These are phyloP conservation scores for Asterella californica DNA, from an alignment of 225 moss, liverwort and hornwort genomes.

Conservation along the genomic window DNA sequence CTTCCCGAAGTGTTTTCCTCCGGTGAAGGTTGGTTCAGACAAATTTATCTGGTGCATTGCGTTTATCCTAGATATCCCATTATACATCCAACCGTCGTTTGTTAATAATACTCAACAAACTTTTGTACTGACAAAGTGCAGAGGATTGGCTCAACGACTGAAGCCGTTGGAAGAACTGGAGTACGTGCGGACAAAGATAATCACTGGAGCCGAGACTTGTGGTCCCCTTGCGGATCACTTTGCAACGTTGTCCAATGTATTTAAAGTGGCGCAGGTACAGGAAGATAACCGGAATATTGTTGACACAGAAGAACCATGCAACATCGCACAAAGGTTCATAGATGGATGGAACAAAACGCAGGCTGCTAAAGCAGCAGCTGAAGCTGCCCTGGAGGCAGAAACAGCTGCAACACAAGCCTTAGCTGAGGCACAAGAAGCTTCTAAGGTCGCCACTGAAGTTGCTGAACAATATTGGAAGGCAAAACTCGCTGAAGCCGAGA, in stretches of 20 bases:
- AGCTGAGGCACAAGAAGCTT: slow-evolving; percentile 45
- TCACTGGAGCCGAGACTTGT: slow-evolving; percentile 41
- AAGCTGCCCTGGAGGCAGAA: slow-evolving; percentile 39
- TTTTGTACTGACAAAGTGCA: slow-evolving; percentile 10
- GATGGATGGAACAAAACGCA: slow-evolving; percentile 53
- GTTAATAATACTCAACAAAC: neutral
- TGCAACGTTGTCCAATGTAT: slow-evolving; percentile 45
- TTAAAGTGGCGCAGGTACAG: slow-evolving; percentile 45
- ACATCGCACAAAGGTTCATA: slow-evolving; percentile 40
- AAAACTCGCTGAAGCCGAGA: slow-evolving; percentile 49
- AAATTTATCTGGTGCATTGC: neutral
- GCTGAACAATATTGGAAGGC: slow-evolving; percentile 54
- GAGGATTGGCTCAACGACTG: slow-evolving; percentile 67
- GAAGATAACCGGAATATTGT: slow-evolving; percentile 41
- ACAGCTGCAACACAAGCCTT: slow-evolving; percentile 26
- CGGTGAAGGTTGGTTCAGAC: neutral
- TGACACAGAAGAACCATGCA: slow-evolving; percentile 47
- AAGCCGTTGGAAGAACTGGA: slow-evolving; percentile 48
- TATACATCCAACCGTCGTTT: neutral
- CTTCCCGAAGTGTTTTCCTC: neutral
- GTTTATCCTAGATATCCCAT: neutral
- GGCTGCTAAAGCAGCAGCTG: slow-evolving; percentile 30
- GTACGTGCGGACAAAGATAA: slow-evolving; percentile 38
- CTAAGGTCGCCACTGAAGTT: slow-evolving; percentile 35
- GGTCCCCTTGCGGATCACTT: slow-evolving; percentile 42